Evolutionary conservation across 352 stramenopile species (phyloP).

Genomic region (Halophytophthora polymorphica): DNA sequence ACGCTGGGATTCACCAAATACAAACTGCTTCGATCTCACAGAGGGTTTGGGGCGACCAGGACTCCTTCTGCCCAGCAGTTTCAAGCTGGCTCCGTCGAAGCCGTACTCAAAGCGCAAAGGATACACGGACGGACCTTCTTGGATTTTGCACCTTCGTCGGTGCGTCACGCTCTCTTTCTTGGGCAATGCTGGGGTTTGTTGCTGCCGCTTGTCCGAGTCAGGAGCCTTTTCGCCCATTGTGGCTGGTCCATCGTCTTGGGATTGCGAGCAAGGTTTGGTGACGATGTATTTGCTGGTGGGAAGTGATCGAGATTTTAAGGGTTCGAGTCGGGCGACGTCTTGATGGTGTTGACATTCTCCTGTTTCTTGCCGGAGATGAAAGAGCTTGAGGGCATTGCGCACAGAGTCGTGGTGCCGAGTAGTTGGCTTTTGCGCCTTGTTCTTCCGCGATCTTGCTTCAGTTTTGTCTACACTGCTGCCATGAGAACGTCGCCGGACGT

Average conservation of each 20-base stretch:
- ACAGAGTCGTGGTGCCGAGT: conserved; percentile 29
- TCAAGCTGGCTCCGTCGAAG: conserved; percentile 16
- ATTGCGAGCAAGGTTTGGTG: no score
- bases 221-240: no score
- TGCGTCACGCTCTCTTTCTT: not conserved
- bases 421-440: not conserved
- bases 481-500: conserved; percentile 5
- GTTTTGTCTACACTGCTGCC: not conserved
- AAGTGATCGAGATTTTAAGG: not conserved
- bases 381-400: conserved; percentile 50
- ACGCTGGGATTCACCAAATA: conserved; percentile 5
- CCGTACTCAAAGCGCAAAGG: conserved; percentile 21
- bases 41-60: conserved; percentile 14
- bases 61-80: conserved; percentile 18
- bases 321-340: not conserved
- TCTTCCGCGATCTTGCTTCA: not conserved
- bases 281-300: not conserved
- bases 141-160: conserved; percentile 5
- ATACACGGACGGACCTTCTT: conserved; percentile 1
- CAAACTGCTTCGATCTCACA: conserved; percentile 17
- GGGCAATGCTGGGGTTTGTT: conserved; percentile 1
- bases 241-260: no score
- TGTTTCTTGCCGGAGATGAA: conserved; percentile 44
- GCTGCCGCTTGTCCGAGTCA: conserved; percentile 1
- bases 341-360: not conserved